A percentile compares a stretch with the other conserved stretches of the same genome.
phyloP scores from a whole-genome alignment of 345 rosid genomes.

The Clausena lansium region DNA sequence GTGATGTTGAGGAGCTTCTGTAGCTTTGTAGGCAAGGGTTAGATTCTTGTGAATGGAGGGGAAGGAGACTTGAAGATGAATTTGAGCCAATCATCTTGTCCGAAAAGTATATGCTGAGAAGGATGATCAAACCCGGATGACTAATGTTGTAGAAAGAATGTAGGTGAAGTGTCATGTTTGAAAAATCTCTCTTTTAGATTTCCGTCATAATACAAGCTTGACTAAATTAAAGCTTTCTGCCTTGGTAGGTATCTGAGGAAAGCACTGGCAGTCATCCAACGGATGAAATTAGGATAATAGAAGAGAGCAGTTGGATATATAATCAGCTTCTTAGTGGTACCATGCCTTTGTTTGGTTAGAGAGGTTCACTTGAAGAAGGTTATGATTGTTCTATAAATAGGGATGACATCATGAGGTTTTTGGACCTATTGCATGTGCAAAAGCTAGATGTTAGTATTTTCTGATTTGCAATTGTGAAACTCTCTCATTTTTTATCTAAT shows the following conservation, averaged over 20 bases:
- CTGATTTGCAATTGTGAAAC: neutral
- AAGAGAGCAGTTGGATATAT: conserved; percentile 76
- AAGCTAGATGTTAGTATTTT: conserved; percentile 78
- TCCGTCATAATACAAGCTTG: conserved; percentile 1
- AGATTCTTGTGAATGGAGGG: conserved; percentile 63
- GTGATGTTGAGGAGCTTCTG: conserved; percentile 82
- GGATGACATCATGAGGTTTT: conserved; percentile 61
- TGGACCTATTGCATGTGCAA: conserved; percentile 78
- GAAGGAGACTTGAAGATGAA: conserved; percentile 82
- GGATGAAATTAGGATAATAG: conserved; percentile 54
- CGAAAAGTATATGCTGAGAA: conserved; percentile 92
- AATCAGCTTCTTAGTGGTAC: conserved; percentile 50
- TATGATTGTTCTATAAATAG: conserved; percentile 42
- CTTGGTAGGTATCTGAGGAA: conserved; percentile 67
- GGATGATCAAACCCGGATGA: conserved; percentile 72
- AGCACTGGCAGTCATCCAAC: conserved; percentile 64
- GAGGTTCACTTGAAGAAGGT: conserved; percentile 20
- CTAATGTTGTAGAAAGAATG: conserved; percentile 90
- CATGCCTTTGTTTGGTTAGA: conserved; percentile 32
- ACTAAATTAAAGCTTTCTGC: neutral
- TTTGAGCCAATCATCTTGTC: conserved; percentile 86
- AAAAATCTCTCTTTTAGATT: conserved; percentile 8
- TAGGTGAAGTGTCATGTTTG: conserved; percentile 49
- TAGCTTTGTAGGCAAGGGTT: conserved; percentile 61
- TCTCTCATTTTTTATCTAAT: neutral